phyloP scores from a whole-genome alignment of 2,329 filamentous ascomycete genomes.

The Whalleya microplaca region DNA sequence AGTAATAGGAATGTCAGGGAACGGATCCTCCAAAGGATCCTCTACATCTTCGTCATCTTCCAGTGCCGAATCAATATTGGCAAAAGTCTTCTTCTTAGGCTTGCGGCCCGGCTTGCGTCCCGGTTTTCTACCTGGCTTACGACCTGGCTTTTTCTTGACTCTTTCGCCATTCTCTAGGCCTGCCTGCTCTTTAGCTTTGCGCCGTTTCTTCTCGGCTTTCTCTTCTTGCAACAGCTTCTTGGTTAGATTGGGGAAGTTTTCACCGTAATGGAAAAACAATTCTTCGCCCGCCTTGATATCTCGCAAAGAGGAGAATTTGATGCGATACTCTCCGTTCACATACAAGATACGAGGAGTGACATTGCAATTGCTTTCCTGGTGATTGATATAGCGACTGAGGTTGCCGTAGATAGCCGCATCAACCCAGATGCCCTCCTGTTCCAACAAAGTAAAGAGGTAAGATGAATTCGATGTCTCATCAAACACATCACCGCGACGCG shows the following conservation, averaged over 20 bases:
- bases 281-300: slow-evolving; percentile 75
- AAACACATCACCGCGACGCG: slow-evolving; percentile 62
- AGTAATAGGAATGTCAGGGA: slow-evolving; percentile 21
- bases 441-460: slow-evolving; percentile 65
- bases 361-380: slow-evolving; percentile 65
- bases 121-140: slow-evolving; percentile 35
- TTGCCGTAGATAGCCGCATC: slow-evolving; percentile 80
- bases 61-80: slow-evolving; percentile 31
- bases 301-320: slow-evolving; percentile 71
- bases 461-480: slow-evolving; percentile 66
- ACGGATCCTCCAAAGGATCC: slow-evolving; percentile 29
- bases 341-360: slow-evolving; percentile 68
- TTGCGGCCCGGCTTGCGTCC: slow-evolving; percentile 35
- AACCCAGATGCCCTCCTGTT: slow-evolving; percentile 67
- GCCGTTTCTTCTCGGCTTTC: slow-evolving; percentile 39
- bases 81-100: slow-evolving; percentile 37
- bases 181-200: slow-evolving; percentile 35
- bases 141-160: slow-evolving; percentile 34
- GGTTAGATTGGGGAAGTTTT: slow-evolving; percentile 66
- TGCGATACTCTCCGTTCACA: slow-evolving; percentile 76
- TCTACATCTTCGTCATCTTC: slow-evolving; percentile 33
- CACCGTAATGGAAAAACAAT: slow-evolving; percentile 80
- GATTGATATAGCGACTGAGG: slow-evolving; percentile 83
- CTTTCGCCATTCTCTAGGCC: slow-evolving; percentile 28
- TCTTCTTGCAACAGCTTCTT: slow-evolving; percentile 54